Evolutionary conservation across 148 eudicot species (phyloP).

Genomic region (Chenopodium suecicum): DNA sequence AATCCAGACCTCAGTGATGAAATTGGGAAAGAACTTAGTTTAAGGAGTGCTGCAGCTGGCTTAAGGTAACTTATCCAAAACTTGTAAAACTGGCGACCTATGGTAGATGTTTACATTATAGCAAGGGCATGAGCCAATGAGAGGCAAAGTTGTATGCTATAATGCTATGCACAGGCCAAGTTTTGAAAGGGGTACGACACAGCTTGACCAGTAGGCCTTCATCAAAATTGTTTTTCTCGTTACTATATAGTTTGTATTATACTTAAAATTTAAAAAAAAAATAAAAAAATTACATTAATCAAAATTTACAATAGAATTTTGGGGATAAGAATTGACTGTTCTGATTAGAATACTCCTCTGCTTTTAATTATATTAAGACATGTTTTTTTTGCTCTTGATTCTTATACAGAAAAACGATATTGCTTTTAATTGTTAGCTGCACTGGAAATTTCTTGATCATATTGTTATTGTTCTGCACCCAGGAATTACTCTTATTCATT

Average conservation of each 20-base stretch:
- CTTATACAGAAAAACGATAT: background rate
- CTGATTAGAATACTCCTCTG: background rate
- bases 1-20: conserved; percentile 60
- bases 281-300: background rate
- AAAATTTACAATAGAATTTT: background rate
- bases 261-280: background rate
- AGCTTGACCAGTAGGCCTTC: background rate
- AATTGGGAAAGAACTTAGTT: conserved; percentile 77
- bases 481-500: background rate
- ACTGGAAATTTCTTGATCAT: background rate
- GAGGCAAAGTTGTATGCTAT: background rate
- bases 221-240: background rate
- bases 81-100: background rate
- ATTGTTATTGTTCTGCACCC: background rate
- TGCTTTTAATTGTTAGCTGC: no score
- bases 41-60: conserved; percentile 79
- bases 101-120: background rate
- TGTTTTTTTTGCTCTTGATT: background rate
- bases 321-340: background rate
- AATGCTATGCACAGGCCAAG: background rate
- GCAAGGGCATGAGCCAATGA: background rate
- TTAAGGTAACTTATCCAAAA: conserved; percentile 51
- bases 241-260: background rate
- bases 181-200: background rate
- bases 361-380: no score